Conservation (phyloP, 495 filamentous ascomycete species). For the Xylaria grammica region DNA sequence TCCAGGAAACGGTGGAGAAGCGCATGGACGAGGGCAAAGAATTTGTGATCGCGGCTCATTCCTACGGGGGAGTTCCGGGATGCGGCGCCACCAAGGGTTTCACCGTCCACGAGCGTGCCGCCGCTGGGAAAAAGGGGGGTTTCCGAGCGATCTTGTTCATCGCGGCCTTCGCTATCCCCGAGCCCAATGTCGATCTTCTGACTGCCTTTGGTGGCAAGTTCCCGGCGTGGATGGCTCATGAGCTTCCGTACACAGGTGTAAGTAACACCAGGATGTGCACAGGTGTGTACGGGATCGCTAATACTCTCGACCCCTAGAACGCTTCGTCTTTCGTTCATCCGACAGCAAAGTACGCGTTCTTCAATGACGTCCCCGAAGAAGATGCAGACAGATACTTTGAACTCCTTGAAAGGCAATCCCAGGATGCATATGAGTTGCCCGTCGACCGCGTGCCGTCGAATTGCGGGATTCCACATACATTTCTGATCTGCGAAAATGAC, state of each 20-base stretch:
- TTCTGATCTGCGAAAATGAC: constrained; percentile 34
- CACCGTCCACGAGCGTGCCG: constrained; percentile 34
- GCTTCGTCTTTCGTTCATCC: constrained; percentile 7
- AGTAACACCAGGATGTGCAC: neutral
- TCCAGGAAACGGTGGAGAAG: constrained; percentile 33
- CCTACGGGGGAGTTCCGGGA: constrained; percentile 33
- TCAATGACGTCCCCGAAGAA: constrained; percentile 21
- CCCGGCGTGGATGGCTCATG: constrained; percentile 20
- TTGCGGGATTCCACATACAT: constrained; percentile 28
- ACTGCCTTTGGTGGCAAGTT: constrained; percentile 18
- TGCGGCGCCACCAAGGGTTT: constrained; percentile 29
- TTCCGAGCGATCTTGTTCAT: constrained; percentile 45
- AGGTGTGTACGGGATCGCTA: neutral
- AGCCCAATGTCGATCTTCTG: constrained; percentile 13
- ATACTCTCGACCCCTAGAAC: constrained; percentile 11
- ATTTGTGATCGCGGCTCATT: constrained; percentile 35
- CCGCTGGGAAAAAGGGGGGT: constrained; percentile 37
- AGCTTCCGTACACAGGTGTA: constrained; percentile 5
- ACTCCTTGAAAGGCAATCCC: constrained; percentile 20
- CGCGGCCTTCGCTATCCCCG: constrained; percentile 18
- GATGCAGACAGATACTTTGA: constrained; percentile 23
- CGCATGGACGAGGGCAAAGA: constrained; percentile 35
- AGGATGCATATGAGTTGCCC: constrained; percentile 20
- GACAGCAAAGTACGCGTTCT: constrained; percentile 24
- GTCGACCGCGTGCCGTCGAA: constrained; percentile 18